A percentile compares a stretch with the other conserved stretches of the same genome.
Conservation (phyloP, 768 basidiomycete genomes). For the Paxillus ammoniavirescens region DNA sequence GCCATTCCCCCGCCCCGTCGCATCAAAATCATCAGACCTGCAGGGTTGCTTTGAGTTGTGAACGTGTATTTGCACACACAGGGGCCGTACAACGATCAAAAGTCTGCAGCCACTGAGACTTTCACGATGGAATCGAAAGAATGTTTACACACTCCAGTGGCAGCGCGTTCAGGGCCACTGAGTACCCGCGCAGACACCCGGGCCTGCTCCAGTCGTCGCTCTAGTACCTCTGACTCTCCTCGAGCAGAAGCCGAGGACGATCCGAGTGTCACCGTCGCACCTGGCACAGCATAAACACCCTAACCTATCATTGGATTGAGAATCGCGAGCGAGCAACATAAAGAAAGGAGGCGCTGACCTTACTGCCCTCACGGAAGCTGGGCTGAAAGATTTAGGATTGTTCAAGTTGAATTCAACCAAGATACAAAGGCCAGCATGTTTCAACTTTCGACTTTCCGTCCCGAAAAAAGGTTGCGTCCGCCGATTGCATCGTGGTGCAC, state of each 20-base stretch:
- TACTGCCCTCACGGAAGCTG: conserved; percentile 95
- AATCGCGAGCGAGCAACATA: conserved; percentile 27
- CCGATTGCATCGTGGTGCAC: conserved; percentile 14
- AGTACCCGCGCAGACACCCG: conserved; percentile 8
- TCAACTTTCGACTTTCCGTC: conserved; percentile 45
- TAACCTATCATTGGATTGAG: conserved; percentile 30
- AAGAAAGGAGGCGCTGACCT: conserved; percentile 46
- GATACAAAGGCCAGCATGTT: conserved; percentile 66
- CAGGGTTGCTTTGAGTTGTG: too few relatives aligned
- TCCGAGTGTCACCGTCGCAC: conserved; percentile 46
- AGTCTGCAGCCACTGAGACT: conserved; percentile 25
- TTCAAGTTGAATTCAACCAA: conserved; percentile 13
- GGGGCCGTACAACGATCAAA: conserved; percentile 45
- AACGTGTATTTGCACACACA: conserved; percentile 40
- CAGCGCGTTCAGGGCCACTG: not conserved
- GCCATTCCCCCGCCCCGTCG: too few relatives aligned
- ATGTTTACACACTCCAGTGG: conserved; percentile 42
- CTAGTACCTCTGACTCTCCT: conserved; percentile 13
- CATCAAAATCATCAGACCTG: too few relatives aligned
- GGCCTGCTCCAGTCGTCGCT: conserved; percentile 12
- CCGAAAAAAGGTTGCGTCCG: conserved; percentile 46
- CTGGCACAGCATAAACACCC: conserved; percentile 96
- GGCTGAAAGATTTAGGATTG: conserved; percentile 49
- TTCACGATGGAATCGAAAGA: conserved; percentile 39
- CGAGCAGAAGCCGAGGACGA: conserved; percentile 83